Base-by-base conservation (phyloP, 768 basidiomycete species). In the Candolleomyces eurysporus region DNA sequence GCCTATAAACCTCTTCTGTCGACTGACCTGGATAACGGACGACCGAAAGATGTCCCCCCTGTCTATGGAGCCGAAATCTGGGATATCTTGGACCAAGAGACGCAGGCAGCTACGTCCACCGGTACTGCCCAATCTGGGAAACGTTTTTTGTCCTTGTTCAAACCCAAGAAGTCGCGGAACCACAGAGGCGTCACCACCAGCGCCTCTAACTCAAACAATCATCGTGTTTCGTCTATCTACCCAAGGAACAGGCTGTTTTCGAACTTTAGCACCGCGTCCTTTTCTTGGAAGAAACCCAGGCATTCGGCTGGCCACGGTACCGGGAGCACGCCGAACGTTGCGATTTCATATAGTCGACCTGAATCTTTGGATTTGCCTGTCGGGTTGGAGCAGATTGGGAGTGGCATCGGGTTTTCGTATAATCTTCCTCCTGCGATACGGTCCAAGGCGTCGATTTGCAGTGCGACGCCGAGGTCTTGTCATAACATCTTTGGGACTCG, bases 391-490 rank as follows among this genome's bases (percentile, higher is more conserved):
- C 78, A 80, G 46, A 78, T 81, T 45, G 82, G 82, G 21, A 77
- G 75, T 36, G 82, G 86, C 22, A 85, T 84, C 53, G 83, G 82
- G 6, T 85, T 80, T 66, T 80, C 73, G 30, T 80, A 79, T 67
- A 75, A 65, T 36, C 57, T 75, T 5, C 76, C 76, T 21, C 59
- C 67, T 39, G 46, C 21, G 13, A 17, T 48, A 19, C 61, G 32
- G n/a, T 72, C 74, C 42, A 71, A 67, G 64, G 65, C 69, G 11
- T 72, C 74, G 22, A 69, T 73, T 19, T 72, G 68, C 61, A 68
- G 71, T 19, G 58, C 62, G 6, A 58, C 61, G 11, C 67, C 68
- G 19, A 59, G 61, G n/a, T 63, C 65, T 31, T 71, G 67, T 42
- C 70, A 68, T 52, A 64, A 68, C 36, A 5, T 26, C 19, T 51